phyloP scores from a whole-genome alignment of 2,329 filamentous ascomycete genomes.

The Rosellinia necatrix region DNA sequence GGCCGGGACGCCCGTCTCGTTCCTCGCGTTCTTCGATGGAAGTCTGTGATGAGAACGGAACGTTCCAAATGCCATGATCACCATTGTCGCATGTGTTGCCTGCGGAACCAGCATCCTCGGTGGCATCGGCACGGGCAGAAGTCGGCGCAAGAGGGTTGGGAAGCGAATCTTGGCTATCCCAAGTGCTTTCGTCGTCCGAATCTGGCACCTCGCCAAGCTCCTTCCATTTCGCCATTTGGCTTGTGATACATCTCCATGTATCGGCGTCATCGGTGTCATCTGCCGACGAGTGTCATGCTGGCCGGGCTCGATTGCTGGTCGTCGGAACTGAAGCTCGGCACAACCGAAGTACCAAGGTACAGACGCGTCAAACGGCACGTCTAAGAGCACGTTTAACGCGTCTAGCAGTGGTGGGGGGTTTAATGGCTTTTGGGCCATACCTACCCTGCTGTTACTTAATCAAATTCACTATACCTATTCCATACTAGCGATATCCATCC shows the following conservation, averaged over 20 bases:
- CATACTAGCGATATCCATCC: too few species aligned
- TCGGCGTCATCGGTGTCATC: conserved; percentile 6
- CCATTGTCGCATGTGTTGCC: not conserved
- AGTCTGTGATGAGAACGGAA: conserved; percentile 38
- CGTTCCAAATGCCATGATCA: conserved; percentile 35
- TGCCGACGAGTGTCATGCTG: conserved; percentile 12
- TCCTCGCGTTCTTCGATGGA: conserved; percentile 32
- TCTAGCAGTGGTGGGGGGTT: not conserved
- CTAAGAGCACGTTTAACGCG: conserved; percentile 1
- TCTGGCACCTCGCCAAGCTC: conserved; percentile 51
- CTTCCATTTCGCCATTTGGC: conserved; percentile 49
- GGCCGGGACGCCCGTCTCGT: conserved; percentile 20
- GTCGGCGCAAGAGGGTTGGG: conserved; percentile 23
- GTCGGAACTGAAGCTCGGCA: not conserved
- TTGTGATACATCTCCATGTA: conserved; percentile 40
- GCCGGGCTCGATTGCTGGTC: not conserved
- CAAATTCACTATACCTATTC: too few species aligned
- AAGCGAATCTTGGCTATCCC: conserved; percentile 44
- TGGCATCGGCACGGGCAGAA: conserved; percentile 4
- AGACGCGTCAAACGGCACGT: conserved; percentile 22
- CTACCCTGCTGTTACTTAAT: too few species aligned
- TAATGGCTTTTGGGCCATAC: not conserved
- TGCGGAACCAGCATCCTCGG: not conserved
- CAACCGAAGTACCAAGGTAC: too few species aligned
- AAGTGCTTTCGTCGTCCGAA: conserved; percentile 48